phyloP scores from a whole-genome alignment of 192 early-diverging fungal species.

The Coemansia sp. region DNA sequence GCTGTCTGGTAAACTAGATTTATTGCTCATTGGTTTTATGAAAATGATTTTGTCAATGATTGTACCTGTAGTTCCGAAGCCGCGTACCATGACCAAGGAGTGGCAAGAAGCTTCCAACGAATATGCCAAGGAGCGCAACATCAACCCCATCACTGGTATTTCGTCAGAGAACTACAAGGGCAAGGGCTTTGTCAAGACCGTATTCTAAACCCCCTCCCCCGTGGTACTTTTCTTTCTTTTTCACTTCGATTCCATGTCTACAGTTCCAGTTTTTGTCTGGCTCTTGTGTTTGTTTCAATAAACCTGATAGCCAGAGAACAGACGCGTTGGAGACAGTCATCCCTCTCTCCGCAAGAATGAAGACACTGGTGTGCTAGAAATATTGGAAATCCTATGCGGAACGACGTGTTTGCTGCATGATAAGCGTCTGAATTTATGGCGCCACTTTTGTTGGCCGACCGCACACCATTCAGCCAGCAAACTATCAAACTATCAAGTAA shows the following conservation, averaged over 20 bases:
- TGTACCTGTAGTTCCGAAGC: conserved; percentile 61
- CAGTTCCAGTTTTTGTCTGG: neutral
- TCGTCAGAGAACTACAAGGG: conserved; percentile 80
- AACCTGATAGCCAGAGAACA: neutral
- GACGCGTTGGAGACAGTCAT: too few relatives aligned
- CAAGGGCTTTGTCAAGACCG: conserved; percentile 64
- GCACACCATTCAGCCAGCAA: too few relatives aligned
- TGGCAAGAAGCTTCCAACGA: conserved; percentile 85
- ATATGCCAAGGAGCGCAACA: conserved; percentile 66
- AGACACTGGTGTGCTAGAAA: too few relatives aligned
- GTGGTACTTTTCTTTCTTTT: conserved; percentile 1
- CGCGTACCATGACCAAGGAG: conserved; percentile 72
- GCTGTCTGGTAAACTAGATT: neutral
- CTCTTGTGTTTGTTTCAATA: neutral
- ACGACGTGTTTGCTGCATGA: too few relatives aligned
- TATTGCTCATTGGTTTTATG: conserved; percentile 10
- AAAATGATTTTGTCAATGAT: neutral
- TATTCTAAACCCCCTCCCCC: conserved; percentile 2
- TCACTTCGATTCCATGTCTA: neutral
- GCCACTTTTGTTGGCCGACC: too few relatives aligned
- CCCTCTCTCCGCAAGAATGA: too few relatives aligned
- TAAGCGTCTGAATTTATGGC: too few relatives aligned
- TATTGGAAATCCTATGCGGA: too few relatives aligned
- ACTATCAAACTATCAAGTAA: too few relatives aligned
- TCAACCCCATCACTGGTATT: conserved; percentile 77